Conservation (phyloP, 495 filamentous ascomycete species). For the Staphylotrichum longicolle region DNA sequence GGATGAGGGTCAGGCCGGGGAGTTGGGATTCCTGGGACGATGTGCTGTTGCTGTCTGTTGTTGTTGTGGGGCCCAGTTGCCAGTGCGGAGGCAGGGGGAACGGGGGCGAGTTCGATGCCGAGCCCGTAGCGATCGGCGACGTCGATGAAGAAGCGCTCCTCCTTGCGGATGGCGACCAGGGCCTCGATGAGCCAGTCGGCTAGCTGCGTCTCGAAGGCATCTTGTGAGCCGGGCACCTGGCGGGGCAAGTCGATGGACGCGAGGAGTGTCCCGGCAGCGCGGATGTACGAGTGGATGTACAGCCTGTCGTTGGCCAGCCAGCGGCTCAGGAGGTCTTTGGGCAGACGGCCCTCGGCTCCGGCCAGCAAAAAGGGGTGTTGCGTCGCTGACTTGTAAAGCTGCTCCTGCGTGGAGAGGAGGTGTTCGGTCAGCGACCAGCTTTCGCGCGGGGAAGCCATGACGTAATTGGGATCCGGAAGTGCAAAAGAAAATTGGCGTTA, state of each 20-base stretch:
- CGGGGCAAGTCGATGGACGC: slow-evolving; percentile 58
- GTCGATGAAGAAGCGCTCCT: slow-evolving; percentile 67
- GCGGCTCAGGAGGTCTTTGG: slow-evolving; percentile 53
- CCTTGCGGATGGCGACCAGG: slow-evolving; percentile 62
- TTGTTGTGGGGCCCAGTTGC: slow-evolving; percentile 7
- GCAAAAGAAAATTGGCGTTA: too few relatives aligned
- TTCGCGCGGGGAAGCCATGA: neutral
- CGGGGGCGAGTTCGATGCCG: slow-evolving; percentile 45
- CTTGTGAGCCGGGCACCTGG: slow-evolving; percentile 25
- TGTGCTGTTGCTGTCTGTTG: neutral
- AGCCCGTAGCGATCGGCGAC: slow-evolving; percentile 61
- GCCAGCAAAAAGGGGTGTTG: slow-evolving; percentile 65
- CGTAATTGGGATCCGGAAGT: too few relatives aligned
- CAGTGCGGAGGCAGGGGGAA: neutral
- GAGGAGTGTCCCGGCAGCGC: slow-evolving; percentile 66
- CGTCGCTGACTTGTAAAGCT: slow-evolving; percentile 55
- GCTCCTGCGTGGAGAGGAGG: slow-evolving; percentile 43
- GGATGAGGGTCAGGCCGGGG: slow-evolving; percentile 33
- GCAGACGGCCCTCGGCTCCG: slow-evolving; percentile 62
- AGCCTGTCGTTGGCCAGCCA: slow-evolving; percentile 77
- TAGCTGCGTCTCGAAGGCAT: slow-evolving; percentile 47
- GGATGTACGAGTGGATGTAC: slow-evolving; percentile 67
- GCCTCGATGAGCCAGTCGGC: slow-evolving; percentile 60
- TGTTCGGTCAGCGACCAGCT: slow-evolving; percentile 50
- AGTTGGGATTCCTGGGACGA: slow-evolving; percentile 24